Conservation (phyloP, 2,329 filamentous ascomycete species). For the Talaromyces sp. region DNA sequence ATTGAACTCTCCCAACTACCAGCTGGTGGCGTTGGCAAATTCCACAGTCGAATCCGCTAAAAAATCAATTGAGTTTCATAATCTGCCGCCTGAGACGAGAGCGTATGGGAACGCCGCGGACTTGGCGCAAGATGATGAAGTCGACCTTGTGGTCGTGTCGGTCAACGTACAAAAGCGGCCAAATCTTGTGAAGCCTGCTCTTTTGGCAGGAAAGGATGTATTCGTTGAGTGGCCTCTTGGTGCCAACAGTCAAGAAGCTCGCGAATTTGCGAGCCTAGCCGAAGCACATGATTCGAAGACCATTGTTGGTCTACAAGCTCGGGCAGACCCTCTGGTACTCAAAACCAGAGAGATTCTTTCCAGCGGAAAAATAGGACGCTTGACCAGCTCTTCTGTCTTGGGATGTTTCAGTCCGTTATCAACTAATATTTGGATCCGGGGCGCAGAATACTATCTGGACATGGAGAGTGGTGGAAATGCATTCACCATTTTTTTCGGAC, state of each 20-base stretch:
- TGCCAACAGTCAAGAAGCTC: background rate
- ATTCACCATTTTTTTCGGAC: constrained; percentile 6
- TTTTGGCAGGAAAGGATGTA: constrained; percentile 2
- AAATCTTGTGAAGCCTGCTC: constrained; percentile 1
- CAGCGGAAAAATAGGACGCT: background rate
- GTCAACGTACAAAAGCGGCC: background rate
- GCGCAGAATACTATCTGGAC: constrained; percentile 5
- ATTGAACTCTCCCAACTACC: constrained; percentile 1
- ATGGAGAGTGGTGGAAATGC: constrained; percentile 1
- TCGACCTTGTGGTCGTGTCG: constrained; percentile 3
- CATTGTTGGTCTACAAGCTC: constrained; percentile 5
- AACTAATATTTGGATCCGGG: background rate
- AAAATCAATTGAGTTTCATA: background rate
- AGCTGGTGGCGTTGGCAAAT: constrained; percentile 6
- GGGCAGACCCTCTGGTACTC: constrained; percentile 1
- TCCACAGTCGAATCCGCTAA: constrained; percentile 1
- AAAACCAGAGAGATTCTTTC: background rate
- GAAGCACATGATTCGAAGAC: background rate
- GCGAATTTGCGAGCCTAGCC: background rate
- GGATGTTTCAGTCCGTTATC: background rate
- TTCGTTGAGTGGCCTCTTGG: constrained; percentile 9
- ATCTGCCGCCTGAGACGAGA: constrained; percentile 1
- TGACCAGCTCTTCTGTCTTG: background rate
- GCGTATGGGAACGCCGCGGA: constrained; percentile 2
- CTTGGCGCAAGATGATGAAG: constrained; percentile 2